Base-by-base conservation (phyloP, 306 rosid species). In the Senna siamea region DNA sequence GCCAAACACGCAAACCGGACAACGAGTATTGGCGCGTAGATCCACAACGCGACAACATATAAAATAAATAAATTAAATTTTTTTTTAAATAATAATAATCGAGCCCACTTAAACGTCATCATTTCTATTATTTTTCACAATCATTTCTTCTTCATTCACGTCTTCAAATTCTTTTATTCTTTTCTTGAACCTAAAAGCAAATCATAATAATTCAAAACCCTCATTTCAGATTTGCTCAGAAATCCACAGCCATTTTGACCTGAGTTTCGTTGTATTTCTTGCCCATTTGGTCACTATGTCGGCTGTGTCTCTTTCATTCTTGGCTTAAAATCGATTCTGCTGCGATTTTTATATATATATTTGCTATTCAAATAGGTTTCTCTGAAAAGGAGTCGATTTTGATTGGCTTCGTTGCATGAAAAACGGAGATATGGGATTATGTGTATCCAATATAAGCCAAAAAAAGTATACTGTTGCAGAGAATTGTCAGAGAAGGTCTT, bases 401-500 rank as follows among this genome's bases (percentile, higher is more conserved):
- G 77, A 68, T 69, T 69, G 78, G 26, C 79, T 76, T 81, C 68
- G 72, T 59, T 84, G 57, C 83, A 73, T 81, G 81, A 44, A 62
- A 55, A 26, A 26, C 63, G 77, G 76, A 78, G 83, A 35, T 69
- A 62, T 77, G 79, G 78, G 85, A 72, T 85, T 26, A 51, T 78
- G 84, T 77, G 66, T 76, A 28, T 70, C 28, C 66, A 41, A 51
- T 41, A 57, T 79, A 77, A 68, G 60, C 86, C 82, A 51, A 76
- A 77, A 78, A 43, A 22, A n/a, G 69, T 52, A 30, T 40, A 51
- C 56, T 78, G 77, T 76, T 78, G 73, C 62, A 51, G 54, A 72
- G 63, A 81, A 70, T 82, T 81, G 61, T 71, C 75, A 22, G 69
- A 79, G 51, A 86, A 85, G 91, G 88, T 88, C 30, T 53, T 79